Evolutionary conservation across 1,284 basidiomycete genomes (phyloP).

Genomic region (Ceratobasidium sp.): DNA sequence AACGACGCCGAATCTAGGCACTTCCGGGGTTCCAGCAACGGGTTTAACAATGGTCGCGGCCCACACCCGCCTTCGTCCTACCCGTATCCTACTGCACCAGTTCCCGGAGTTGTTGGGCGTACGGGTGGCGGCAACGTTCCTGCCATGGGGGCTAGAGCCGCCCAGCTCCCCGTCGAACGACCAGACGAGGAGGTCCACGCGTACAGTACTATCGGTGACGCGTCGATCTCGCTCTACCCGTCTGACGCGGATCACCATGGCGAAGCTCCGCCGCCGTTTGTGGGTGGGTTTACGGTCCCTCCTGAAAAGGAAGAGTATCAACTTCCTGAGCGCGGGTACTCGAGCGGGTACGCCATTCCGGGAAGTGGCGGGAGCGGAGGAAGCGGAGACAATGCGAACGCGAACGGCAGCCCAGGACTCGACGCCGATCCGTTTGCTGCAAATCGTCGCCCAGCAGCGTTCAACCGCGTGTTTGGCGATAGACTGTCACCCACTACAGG

Average conservation of each 20-base stretch:
- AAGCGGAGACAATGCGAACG: not conserved
- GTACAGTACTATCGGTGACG: constrained; percentile 31
- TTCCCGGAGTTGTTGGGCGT: not conserved
- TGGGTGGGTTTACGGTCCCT: not conserved
- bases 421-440: constrained; percentile 32
- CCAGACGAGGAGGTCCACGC: constrained; percentile 34
- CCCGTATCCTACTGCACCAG: not conserved
- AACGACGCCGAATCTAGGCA: constrained; percentile 30
- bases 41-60: constrained; percentile 5
- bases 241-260: constrained; percentile 22
- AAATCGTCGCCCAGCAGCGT: constrained; percentile 30
- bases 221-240: constrained; percentile 35
- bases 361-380: constrained; percentile 8
- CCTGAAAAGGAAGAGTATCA: constrained; percentile 33
- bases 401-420: constrained; percentile 9
- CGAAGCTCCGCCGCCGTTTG: constrained; percentile 20
- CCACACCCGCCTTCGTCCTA: constrained; percentile 24
- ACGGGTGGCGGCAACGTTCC: constrained; percentile 9
- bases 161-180: not conserved
- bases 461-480: constrained; percentile 36
- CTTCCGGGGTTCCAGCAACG: constrained; percentile 6
- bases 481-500: constrained; percentile 15
- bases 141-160: not conserved
- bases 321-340: constrained; percentile 27
- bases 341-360: constrained; percentile 17